A percentile compares a stretch with the other conserved stretches of the same genome.
Evolutionary conservation across 768 basidiomycete species (phyloP).

Genomic region (Lyophyllum semitale): DNA sequence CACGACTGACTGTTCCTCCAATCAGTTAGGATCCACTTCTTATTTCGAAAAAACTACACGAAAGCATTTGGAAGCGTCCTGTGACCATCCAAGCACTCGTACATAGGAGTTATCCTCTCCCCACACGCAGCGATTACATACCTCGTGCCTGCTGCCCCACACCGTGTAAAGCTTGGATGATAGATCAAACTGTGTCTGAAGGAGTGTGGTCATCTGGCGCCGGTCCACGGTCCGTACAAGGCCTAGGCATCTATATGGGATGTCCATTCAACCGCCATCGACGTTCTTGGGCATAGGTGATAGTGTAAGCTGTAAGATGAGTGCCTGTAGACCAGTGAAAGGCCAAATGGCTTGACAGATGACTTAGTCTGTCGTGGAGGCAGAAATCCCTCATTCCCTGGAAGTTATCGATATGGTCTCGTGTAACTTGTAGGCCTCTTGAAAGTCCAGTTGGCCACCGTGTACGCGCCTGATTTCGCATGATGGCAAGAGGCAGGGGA

Average conservation of each 20-base stretch:
- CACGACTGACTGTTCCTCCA: neutral
- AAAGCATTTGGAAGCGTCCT: neutral
- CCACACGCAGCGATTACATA: neutral
- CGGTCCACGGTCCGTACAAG: constrained; percentile 7
- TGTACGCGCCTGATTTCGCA: neutral
- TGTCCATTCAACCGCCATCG: neutral
- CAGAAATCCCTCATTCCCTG: neutral
- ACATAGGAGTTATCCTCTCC: neutral
- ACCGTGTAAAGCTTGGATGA: neutral
- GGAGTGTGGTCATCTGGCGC: constrained; percentile 6
- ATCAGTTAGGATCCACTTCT: neutral
- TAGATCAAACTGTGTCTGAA: neutral
- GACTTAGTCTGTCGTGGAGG: neutral
- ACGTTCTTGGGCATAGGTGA: neutral
- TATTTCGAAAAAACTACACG: neutral
- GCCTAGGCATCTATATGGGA: constrained; percentile 1
- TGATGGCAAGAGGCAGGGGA: neutral
- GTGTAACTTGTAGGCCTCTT: too few relatives aligned
- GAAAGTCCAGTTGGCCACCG: neutral
- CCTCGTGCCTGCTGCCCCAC: neutral
- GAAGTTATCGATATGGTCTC: neutral
- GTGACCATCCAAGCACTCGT: neutral
- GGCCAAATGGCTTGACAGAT: neutral
- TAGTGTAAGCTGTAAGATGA: neutral
- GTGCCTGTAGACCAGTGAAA: constrained; percentile 1